Conservation (phyloP, 2,329 filamentous ascomycete genomes). For the Aspergillus cejpii region DNA sequence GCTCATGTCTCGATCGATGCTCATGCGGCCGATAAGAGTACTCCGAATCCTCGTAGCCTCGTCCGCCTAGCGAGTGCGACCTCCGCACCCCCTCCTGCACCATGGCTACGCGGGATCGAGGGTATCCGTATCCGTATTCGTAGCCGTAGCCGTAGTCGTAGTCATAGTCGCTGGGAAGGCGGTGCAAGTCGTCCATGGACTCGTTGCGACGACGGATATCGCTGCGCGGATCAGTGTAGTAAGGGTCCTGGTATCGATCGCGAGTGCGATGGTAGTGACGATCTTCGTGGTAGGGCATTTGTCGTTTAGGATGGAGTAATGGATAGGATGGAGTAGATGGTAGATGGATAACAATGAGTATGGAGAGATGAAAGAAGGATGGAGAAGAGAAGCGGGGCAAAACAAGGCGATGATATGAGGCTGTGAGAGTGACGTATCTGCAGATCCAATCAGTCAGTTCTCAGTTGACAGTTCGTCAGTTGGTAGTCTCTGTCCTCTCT, state of each 20-base stretch:
- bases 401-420: no score
- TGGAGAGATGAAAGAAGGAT: slow-evolving; percentile 7
- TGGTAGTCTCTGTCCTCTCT: no score
- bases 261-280: slow-evolving; percentile 25
- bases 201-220: slow-evolving; percentile 45
- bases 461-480: no score
- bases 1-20: slow-evolving; percentile 43
- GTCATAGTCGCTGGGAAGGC: slow-evolving; percentile 50
- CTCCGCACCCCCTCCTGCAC: slow-evolving; percentile 33
- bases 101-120: slow-evolving; percentile 22
- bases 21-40: slow-evolving; percentile 29
- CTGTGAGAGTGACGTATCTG: no score
- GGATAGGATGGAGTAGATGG: background rate
- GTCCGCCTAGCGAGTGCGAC: slow-evolving; percentile 33
- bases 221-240: slow-evolving; percentile 20
- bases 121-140: slow-evolving; percentile 38
- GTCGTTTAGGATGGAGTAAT: slow-evolving; percentile 2
- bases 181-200: slow-evolving; percentile 71
- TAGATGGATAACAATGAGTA: slow-evolving; percentile 1
- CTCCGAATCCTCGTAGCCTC: slow-evolving; percentile 29
- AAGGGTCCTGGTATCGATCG: slow-evolving; percentile 31
- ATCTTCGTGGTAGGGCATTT: slow-evolving; percentile 36
- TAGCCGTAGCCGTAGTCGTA: slow-evolving; percentile 36
- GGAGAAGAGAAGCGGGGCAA: slow-evolving; percentile 6
- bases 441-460: no score